Conservation (phyloP, 768 basidiomycete species). For the Paxillus ammoniavirescens region DNA sequence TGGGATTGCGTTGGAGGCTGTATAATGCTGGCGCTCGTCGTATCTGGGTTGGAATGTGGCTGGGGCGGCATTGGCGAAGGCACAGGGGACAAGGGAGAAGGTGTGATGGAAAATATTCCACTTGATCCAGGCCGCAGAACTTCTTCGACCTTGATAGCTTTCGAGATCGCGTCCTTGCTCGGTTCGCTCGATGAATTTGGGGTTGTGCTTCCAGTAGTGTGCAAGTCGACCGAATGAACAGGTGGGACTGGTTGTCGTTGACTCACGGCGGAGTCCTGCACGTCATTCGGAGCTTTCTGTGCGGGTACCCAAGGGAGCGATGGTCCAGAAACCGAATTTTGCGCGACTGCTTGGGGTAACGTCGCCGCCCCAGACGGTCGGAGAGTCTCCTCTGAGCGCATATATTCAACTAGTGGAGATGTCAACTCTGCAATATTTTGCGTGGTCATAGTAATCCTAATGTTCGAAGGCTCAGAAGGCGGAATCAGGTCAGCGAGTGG, state of each 20-base stretch:
- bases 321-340: not conserved
- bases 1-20: not conserved
- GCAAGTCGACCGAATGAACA: not conserved
- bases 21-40: not conserved
- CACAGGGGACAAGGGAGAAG: conserved; percentile 15
- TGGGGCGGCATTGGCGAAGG: conserved; percentile 2
- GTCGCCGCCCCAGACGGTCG: not conserved
- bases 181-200: not conserved
- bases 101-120: conserved; percentile 13
- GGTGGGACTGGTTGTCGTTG: not conserved
- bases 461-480: not conserved
- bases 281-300: not conserved
- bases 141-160: conserved; percentile 20
- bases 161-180: conserved; percentile 3
- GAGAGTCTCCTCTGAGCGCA: not conserved
- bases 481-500: conserved; percentile 19
- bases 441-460: not conserved
- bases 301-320: not conserved
- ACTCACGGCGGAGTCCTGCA: not conserved
- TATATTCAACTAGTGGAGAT: conserved; percentile 8
- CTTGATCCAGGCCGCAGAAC: not conserved
- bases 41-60: not conserved
- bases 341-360: not conserved
- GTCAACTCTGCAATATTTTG: not conserved
- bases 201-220: not conserved